These are phyloP conservation scores for Xerocomellus amylosporus DNA, from an alignment of 768 basidiomycete genomes.

Conservation along the genomic window DNA sequence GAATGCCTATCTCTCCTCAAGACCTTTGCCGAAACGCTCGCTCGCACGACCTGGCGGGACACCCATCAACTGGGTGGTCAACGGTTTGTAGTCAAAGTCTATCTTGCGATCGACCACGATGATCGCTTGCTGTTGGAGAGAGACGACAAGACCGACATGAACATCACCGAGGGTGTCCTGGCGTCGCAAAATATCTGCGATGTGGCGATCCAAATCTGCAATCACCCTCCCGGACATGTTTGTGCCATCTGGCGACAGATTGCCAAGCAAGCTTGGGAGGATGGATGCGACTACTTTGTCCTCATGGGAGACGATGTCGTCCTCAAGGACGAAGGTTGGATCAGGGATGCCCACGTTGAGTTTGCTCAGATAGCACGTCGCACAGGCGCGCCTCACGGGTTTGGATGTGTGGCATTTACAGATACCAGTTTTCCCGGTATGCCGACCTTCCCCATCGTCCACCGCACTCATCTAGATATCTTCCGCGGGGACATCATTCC, in stretches of 20 bases:
- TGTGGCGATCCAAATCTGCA: conserved; percentile 36
- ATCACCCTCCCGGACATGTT: conserved; percentile 44
- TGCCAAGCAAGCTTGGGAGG: conserved; percentile 46
- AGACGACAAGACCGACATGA: conserved; percentile 12
- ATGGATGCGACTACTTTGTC: conserved; percentile 48
- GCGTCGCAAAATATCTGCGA: conserved; percentile 36
- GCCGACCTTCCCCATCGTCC: conserved; percentile 60
- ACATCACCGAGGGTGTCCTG: conserved; percentile 39
- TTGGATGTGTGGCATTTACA: conserved; percentile 58
- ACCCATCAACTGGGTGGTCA: conserved; percentile 29
- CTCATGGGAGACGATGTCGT: conserved; percentile 56
- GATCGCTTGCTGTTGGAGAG: conserved; percentile 39
- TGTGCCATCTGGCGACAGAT: conserved; percentile 54
- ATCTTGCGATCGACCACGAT: conserved; percentile 52
- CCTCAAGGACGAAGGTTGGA: conserved; percentile 53
- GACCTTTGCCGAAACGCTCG: conserved; percentile 43
- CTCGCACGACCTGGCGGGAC: conserved; percentile 47
- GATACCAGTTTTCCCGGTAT: conserved; percentile 56
- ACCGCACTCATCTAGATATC: conserved; percentile 53
- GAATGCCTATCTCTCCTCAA: conserved; percentile 43
- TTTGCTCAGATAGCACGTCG: conserved; percentile 37
- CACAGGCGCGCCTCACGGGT: conserved; percentile 39
- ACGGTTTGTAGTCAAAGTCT: conserved; percentile 41
- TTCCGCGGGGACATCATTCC: conserved; percentile 52
- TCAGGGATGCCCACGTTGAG: conserved; percentile 38